A percentile compares a stretch with the other conserved stretches of the same genome.
Evolutionary conservation across 2,329 filamentous ascomycete species (phyloP).

Genomic region (Byssothecium circinans): DNA sequence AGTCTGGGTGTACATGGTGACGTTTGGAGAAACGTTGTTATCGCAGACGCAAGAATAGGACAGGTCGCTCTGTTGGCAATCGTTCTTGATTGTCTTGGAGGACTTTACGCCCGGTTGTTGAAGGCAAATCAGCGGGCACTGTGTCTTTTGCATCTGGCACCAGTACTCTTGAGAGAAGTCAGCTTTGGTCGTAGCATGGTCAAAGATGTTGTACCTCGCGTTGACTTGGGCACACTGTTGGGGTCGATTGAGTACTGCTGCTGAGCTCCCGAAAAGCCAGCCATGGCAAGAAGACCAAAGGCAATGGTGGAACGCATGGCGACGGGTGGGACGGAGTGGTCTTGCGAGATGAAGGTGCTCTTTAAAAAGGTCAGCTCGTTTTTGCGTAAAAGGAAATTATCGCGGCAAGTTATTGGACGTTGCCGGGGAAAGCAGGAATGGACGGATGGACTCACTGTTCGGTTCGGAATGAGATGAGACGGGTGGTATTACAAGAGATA

Average conservation of each 20-base stretch:
- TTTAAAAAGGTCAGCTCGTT: constrained; percentile 6
- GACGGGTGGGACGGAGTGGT: constrained; percentile 17
- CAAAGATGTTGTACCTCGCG: constrained; percentile 53
- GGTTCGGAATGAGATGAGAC: constrained; percentile 5
- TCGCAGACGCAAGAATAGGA: constrained; percentile 74
- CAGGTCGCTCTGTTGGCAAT: constrained; percentile 58
- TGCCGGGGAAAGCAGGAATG: constrained; percentile 17
- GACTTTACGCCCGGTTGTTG: constrained; percentile 55
- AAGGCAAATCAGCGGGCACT: constrained; percentile 73
- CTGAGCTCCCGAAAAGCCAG: constrained; percentile 57
- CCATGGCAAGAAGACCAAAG: constrained; percentile 54
- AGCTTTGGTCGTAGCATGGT: constrained; percentile 11
- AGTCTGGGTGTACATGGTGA: constrained; percentile 76
- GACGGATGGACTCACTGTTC: constrained; percentile 15
- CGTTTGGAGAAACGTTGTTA: constrained; percentile 67
- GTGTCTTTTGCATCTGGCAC: constrained; percentile 64
- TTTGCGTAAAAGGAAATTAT: too few relatives aligned
- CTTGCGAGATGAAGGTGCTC: constrained; percentile 6
- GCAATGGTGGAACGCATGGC: constrained; percentile 54
- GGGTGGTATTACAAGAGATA: constrained; percentile 10
- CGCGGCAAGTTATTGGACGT: neutral
- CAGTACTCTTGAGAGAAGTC: constrained; percentile 55
- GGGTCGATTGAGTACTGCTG: constrained; percentile 62
- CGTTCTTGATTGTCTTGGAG: constrained; percentile 59
- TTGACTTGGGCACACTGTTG: constrained; percentile 55